Evolutionary conservation across 768 basidiomycete species (phyloP).

Genomic region (Phanerochaete carnosa): DNA sequence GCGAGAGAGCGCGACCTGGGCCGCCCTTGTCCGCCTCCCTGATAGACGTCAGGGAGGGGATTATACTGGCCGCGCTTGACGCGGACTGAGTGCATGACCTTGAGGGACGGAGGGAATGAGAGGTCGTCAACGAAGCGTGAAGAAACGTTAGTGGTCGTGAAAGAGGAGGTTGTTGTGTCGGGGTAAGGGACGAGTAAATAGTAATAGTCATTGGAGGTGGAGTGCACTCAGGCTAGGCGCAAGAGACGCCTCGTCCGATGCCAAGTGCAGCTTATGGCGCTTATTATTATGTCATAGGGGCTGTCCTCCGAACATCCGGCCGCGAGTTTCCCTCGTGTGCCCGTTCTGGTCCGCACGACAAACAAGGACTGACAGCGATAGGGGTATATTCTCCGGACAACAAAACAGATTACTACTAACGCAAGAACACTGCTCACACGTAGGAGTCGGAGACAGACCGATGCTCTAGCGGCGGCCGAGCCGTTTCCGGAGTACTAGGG

Average conservation of each 20-base stretch:
- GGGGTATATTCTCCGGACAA: background rate
- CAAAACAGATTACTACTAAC: background rate
- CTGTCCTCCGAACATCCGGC: background rate
- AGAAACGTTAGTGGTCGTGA: slow-evolving; percentile 2
- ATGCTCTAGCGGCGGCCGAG: background rate
- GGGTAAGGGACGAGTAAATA: background rate
- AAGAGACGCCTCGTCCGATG: background rate
- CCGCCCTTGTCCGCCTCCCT: background rate
- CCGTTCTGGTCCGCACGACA: background rate
- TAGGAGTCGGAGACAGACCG: background rate
- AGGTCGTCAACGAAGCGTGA: background rate
- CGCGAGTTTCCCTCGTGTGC: background rate
- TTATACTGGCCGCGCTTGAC: slow-evolving; percentile 31
- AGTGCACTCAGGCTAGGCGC: background rate
- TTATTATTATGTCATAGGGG: background rate
- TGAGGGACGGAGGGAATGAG: slow-evolving; percentile 2
- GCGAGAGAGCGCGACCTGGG: slow-evolving; percentile 18
- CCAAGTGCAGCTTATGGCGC: background rate
- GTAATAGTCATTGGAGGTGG: background rate
- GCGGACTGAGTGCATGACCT: slow-evolving; percentile 47
- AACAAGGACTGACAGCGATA: too few species aligned
- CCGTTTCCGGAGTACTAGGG: background rate
- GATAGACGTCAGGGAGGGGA: slow-evolving; percentile 8
- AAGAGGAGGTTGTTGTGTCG: background rate
- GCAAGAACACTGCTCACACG: background rate